Evolutionary conservation across 106 monocot genomes (phyloP), one percentile per base, ranked within the genome.

Genomic region (Dendrobium officinale): DNA sequence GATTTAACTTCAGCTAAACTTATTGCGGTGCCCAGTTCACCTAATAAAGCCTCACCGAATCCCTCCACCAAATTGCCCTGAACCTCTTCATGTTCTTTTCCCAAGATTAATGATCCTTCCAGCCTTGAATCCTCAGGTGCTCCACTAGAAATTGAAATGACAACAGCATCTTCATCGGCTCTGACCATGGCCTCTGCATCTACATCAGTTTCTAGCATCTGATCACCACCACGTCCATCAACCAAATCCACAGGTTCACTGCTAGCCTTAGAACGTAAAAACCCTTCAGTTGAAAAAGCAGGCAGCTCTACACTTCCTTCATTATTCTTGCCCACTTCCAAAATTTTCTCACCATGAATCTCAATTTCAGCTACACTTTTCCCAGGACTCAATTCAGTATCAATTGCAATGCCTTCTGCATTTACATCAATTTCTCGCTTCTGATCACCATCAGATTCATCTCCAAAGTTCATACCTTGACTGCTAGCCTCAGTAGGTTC

Each of bases 391-490:
- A 26, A 66, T 66, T 66, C 64, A 26, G 9, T 15, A 66, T 27
- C 24, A 6, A 61, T 20, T 6, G 26, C 64, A 22, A 72, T 4
- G 16, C 51, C 51, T 51, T 51, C 70, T 70, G 18, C 9, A 11
- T 70, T 37, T 42, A 74, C 41, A 74, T 74, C 42, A 44, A 43
- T 74, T 74, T n/a, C 74, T 44, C 43, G 11, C 74, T 44, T 74
- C 43, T 74, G 74, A 9, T 19, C 43, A 44, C 29, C 37, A 70
- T 70, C 70, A 33, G 16, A 70, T 70, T 33, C 37, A 70, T 70
- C 31, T 37, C 70, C 49, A 76, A 76, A 49, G 26, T 26, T 0
- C 76, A 27, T 76, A 48, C 22, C 48, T 2, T 47, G 76, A 27
- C 49, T 51, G 27, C 76, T 49, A 24, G 15, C 49, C 26, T 76